Evolutionary conservation across 768 basidiomycete species (phyloP).

Genomic region (Panaeolus cyanescens): DNA sequence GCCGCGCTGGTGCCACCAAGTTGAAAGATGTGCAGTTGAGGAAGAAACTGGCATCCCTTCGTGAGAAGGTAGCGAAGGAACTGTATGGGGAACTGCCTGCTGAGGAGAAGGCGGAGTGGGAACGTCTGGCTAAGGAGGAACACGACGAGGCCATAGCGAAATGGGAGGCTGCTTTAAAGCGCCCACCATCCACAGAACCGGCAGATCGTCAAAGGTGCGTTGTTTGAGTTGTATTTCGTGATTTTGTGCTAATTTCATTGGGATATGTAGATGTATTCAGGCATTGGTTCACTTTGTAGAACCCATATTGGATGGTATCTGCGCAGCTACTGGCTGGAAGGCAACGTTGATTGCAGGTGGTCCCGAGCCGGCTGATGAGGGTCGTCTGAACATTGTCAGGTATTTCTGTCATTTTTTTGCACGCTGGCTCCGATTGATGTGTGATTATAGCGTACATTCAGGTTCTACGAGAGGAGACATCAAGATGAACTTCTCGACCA

Average conservation of each 20-base stretch:
- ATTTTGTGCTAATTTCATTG: not conserved
- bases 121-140: not conserved
- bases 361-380: slow-evolving; percentile 16
- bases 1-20: not conserved
- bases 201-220: slow-evolving; percentile 15
- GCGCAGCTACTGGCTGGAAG: slow-evolving; percentile 15
- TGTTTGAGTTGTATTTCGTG: not conserved
- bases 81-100: slow-evolving; percentile 1
- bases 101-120: slow-evolving; percentile 4
- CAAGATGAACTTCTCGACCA: slow-evolving; percentile 15
- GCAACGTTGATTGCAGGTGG: slow-evolving; percentile 14
- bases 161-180: not conserved
- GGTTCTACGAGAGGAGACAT: slow-evolving; percentile 11
- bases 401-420: not conserved
- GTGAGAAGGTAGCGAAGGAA: slow-evolving; percentile 7
- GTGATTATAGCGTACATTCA: slow-evolving; percentile 12
- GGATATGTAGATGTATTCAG: slow-evolving; percentile 10
- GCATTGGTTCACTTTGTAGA: slow-evolving; percentile 4
- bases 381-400: slow-evolving; percentile 13
- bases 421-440: not conserved
- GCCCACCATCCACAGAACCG: not conserved
- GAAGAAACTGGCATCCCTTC: not conserved
- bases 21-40: not conserved
- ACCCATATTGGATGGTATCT: slow-evolving; percentile 12
- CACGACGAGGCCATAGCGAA: slow-evolving; percentile 3